Percentiles rank a stretch among this genome's conserved stretches.
phyloP scores from a whole-genome alignment of 1,284 basidiomycete genomes.

The Sporisorium graminicola region DNA sequence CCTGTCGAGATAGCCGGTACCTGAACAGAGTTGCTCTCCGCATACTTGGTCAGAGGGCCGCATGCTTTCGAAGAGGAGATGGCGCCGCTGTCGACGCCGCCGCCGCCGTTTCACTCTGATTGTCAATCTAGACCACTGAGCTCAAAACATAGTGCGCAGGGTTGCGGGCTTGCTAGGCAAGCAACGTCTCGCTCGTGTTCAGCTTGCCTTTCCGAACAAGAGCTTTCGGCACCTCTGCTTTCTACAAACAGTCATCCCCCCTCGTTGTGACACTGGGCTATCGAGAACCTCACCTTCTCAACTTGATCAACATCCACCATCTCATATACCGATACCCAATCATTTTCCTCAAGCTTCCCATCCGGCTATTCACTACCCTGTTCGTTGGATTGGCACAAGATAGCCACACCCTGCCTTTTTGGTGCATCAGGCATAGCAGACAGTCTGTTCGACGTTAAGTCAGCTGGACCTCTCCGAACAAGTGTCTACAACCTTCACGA shows the following conservation, averaged over 20 bases:
- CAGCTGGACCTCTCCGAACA: not conserved
- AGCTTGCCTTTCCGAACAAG: not conserved
- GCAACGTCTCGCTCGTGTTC: not conserved
- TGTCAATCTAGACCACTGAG: not conserved
- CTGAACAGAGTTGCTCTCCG: not conserved
- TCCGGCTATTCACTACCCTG: not conserved
- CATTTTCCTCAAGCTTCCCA: not conserved
- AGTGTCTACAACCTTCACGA: not conserved
- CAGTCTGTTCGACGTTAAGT: not conserved
- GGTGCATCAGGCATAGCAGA: not conserved
- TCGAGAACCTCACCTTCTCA: too few relatives aligned
- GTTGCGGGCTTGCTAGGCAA: not conserved
- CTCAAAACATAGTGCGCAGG: too few relatives aligned
- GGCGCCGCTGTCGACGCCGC: not conserved
- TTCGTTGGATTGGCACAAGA: not conserved
- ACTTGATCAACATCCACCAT: not conserved
- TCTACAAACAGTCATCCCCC: too few relatives aligned
- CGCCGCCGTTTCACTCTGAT: not conserved
- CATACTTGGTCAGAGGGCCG: conserved; percentile 1
- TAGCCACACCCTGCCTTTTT: not conserved
- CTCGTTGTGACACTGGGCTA: too few relatives aligned
- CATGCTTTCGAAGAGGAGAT: not conserved
- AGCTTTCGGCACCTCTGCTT: too few relatives aligned
- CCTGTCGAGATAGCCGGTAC: not conserved
- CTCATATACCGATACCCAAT: not conserved